phyloP scores from a whole-genome alignment of 768 basidiomycete species.

The Hysterangium stoloniferum region DNA sequence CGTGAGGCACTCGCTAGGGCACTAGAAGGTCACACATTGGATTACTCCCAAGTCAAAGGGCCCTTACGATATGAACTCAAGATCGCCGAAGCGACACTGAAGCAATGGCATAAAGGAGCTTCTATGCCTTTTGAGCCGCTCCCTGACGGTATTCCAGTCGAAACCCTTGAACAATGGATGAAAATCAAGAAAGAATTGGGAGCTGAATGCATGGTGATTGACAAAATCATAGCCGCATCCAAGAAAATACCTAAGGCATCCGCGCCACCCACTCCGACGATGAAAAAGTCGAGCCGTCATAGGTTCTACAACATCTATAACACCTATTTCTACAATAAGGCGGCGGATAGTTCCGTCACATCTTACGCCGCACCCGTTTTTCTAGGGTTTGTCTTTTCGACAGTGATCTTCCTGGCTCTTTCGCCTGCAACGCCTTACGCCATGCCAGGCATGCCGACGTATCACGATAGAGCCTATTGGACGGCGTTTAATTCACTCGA shows the following conservation, averaged over 20 bases:
- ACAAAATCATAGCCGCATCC: conserved; percentile 51
- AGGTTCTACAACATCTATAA: conserved; percentile 86
- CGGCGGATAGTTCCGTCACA: not conserved
- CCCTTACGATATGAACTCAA: conserved; percentile 37
- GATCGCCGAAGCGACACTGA: conserved; percentile 50
- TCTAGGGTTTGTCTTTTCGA: conserved; percentile 55
- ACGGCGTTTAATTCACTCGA: conserved; percentile 68
- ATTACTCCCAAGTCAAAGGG: conserved; percentile 18
- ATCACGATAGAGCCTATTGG: conserved; percentile 76
- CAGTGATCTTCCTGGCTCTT: conserved; percentile 52
- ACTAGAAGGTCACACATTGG: conserved; percentile 34
- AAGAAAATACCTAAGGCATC: conserved; percentile 7
- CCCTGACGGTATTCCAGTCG: conserved; percentile 52
- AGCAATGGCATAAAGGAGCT: conserved; percentile 64
- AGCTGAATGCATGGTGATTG: conserved; percentile 68
- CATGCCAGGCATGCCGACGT: conserved; percentile 60
- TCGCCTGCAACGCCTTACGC: conserved; percentile 46
- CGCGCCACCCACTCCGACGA: not conserved
- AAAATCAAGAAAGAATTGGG: conserved; percentile 74
- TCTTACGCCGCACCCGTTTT: conserved; percentile 6
- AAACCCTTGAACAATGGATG: conserved; percentile 69
- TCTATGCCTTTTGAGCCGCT: conserved; percentile 35
- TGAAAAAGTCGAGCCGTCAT: conserved; percentile 13
- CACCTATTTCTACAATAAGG: conserved; percentile 47
- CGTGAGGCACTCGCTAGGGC: conserved; percentile 56